Percentiles rank a stretch among this genome's conserved stretches.
Conservation (phyloP, 2,329 filamentous ascomycete genomes). For the Emmonsiellopsis sp. region DNA sequence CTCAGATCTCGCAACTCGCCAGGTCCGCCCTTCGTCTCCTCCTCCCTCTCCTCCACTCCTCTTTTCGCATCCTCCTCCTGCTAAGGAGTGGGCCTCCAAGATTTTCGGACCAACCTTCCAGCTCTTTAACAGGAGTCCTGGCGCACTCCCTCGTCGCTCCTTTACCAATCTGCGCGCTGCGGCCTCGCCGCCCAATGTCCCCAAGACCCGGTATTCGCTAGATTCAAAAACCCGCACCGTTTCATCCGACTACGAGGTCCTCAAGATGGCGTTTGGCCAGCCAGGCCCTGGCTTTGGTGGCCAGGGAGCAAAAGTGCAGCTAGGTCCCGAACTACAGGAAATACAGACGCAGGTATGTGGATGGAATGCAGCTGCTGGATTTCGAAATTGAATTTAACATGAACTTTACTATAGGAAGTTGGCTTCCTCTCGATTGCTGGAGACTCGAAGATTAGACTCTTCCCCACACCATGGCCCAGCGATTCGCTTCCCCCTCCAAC, state of each 20-base stretch:
- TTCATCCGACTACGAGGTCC: slow-evolving; percentile 26
- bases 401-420: slow-evolving; percentile 44
- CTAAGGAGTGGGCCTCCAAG: slow-evolving; percentile 22
- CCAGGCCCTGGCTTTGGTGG: slow-evolving; percentile 36
- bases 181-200: slow-evolving; percentile 30
- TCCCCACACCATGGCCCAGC: slow-evolving; percentile 67
- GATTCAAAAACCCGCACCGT: slow-evolving; percentile 26
- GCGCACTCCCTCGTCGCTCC: slow-evolving; percentile 33
- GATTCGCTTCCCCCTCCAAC: slow-evolving; percentile 62
- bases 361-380: background rate
- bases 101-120: slow-evolving; percentile 36
- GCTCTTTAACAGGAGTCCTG: slow-evolving; percentile 34
- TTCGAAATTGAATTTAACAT: background rate
- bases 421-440: slow-evolving; percentile 73
- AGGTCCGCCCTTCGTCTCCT: slow-evolving; percentile 4
- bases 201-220: slow-evolving; percentile 23
- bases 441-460: slow-evolving; percentile 68
- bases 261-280: slow-evolving; percentile 54
- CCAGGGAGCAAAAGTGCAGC: slow-evolving; percentile 34
- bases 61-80: slow-evolving; percentile 10
- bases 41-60: slow-evolving; percentile 6
- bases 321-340: slow-evolving; percentile 61
- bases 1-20: background rate
- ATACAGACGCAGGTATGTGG: slow-evolving; percentile 66
- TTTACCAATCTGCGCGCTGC: slow-evolving; percentile 24